These are phyloP conservation scores for Coniochaeta hoffmannii DNA, from an alignment of 2,329 filamentous ascomycete species.

Conservation along the genomic window DNA sequence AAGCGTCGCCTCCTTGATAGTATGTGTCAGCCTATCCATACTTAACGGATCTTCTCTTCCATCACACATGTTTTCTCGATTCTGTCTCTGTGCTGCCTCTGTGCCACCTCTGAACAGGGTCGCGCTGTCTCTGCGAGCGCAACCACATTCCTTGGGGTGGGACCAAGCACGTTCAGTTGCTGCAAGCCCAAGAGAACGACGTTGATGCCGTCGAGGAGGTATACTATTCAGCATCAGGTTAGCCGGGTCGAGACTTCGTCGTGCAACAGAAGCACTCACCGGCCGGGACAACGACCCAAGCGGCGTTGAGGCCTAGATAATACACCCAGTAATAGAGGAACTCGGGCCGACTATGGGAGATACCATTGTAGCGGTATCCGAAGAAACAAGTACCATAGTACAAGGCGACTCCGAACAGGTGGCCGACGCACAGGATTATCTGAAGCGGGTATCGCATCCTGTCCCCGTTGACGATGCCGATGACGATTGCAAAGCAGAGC, in stretches of 20 bases:
- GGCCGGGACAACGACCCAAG: slow-evolving; percentile 51
- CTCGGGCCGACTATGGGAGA: slow-evolving; percentile 51
- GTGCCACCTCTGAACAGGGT: too few species aligned
- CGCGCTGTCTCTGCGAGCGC: too few species aligned
- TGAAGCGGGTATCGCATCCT: slow-evolving; percentile 43
- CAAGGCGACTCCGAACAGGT: slow-evolving; percentile 54
- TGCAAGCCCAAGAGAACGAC: neutral
- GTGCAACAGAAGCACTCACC: slow-evolving; percentile 30
- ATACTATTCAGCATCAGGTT: neutral
- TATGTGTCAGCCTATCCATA: too few species aligned
- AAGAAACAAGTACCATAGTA: slow-evolving; percentile 53
- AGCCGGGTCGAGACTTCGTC: neutral
- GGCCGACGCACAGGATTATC: slow-evolving; percentile 41
- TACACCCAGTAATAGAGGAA: slow-evolving; percentile 57
- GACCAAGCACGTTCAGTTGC: too few species aligned
- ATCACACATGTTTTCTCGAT: too few species aligned
- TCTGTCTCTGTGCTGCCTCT: too few species aligned
- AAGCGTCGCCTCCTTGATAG: too few species aligned
- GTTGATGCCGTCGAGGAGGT: neutral
- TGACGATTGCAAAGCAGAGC: slow-evolving; percentile 42
- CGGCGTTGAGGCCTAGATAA: slow-evolving; percentile 52
- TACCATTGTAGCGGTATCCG: slow-evolving; percentile 35
- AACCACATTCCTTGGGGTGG: too few species aligned
- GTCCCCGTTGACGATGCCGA: slow-evolving; percentile 34
- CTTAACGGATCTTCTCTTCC: too few species aligned